Evolutionary conservation across 768 basidiomycete species (phyloP).

Genomic region (Pleurotus tuoliensis): DNA sequence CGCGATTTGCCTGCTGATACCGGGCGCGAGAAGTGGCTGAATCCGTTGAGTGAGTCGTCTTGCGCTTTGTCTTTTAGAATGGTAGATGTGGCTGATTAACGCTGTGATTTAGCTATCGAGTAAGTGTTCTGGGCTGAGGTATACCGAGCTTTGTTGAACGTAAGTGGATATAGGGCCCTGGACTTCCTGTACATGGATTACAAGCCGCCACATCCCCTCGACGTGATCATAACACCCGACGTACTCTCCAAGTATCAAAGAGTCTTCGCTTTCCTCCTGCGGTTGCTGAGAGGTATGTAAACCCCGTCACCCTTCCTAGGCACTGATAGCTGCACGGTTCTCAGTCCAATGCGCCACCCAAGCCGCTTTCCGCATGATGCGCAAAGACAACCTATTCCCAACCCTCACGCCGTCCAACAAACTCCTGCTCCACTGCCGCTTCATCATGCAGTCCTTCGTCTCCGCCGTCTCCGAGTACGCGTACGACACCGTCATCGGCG

Average conservation of each 20-base stretch:
- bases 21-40: conserved; percentile 72
- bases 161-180: conserved; percentile 52
- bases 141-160: conserved; percentile 2
- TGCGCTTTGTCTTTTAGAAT: neutral
- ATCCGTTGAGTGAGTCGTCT: conserved; percentile 66
- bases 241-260: conserved; percentile 84
- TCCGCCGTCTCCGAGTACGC: conserved; percentile 65
- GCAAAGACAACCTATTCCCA: conserved; percentile 49
- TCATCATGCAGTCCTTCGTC: conserved; percentile 69
- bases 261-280: conserved; percentile 75
- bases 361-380: conserved; percentile 63
- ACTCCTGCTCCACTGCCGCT: conserved; percentile 66
- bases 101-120: conserved; percentile 39
- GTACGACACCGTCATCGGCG: conserved; percentile 77
- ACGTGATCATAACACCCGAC: conserved; percentile 64
- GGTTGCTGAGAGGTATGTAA: conserved; percentile 69
- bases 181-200: conserved; percentile 92
- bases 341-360: conserved; percentile 62
- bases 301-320: no score
- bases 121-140: conserved; percentile 21
- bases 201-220: conserved; percentile 77
- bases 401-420: conserved; percentile 50
- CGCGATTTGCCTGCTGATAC: conserved; percentile 63
- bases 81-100: neutral
- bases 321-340: no score